A percentile compares a stretch with the other conserved stretches of the same genome.
phyloP scores from a whole-genome alignment of 202 grass and related monocot species.

The Elaeis oleifera region DNA sequence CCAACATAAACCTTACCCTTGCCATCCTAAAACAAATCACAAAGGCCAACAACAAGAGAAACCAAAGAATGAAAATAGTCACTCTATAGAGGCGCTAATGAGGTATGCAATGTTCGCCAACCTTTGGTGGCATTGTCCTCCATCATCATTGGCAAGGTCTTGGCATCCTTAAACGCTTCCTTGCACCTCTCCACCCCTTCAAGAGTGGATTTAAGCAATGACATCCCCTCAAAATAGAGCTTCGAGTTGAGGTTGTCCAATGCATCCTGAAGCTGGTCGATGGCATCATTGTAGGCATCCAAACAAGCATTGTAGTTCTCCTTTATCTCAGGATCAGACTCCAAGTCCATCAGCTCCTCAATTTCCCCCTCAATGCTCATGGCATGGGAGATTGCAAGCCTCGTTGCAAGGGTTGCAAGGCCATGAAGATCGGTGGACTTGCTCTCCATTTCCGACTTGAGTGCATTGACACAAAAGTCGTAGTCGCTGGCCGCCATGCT shows the following conservation, averaged over 20 bases:
- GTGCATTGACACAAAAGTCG: slow-evolving; percentile 34
- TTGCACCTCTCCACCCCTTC: slow-evolving; percentile 44
- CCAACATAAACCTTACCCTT: too few relatives aligned
- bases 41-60: background rate
- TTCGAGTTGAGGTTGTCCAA: slow-evolving; percentile 51
- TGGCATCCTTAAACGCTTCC: slow-evolving; percentile 31
- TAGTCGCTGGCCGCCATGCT: background rate
- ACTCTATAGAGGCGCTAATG: slow-evolving; percentile 45
- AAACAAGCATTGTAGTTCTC: slow-evolving; percentile 39
- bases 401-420: slow-evolving; percentile 27
- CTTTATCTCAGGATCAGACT: slow-evolving; percentile 16
- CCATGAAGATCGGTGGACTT: slow-evolving; percentile 20
- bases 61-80: background rate
- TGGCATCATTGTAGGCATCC: slow-evolving; percentile 48
- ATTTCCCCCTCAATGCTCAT: slow-evolving; percentile 30
- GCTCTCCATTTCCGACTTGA: background rate
- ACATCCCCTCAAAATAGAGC: slow-evolving; percentile 36
- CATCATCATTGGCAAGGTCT: slow-evolving; percentile 11
- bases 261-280: slow-evolving; percentile 51
- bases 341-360: slow-evolving; percentile 41
- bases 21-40: too few relatives aligned
- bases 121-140: slow-evolving; percentile 47
- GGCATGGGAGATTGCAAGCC: slow-evolving; percentile 28
- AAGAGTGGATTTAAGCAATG: slow-evolving; percentile 31
- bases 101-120: slow-evolving; percentile 49